Evolutionary conservation across 108 stramenopile genomes (phyloP).

Genomic region (Stephanodiscus triporus): DNA sequence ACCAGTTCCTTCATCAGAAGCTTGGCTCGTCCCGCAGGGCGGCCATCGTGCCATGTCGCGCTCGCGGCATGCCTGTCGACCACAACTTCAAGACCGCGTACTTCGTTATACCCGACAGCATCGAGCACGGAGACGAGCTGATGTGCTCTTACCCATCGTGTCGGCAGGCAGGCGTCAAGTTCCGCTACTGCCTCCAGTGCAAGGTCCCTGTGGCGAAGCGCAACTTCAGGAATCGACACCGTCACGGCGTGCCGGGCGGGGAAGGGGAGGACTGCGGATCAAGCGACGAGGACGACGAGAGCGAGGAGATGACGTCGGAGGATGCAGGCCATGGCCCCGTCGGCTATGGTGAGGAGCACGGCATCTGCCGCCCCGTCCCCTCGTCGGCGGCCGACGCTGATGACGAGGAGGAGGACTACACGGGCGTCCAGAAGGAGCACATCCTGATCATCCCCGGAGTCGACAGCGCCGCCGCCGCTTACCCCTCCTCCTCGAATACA

Average conservation of each 20-base stretch:
- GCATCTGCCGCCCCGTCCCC: slow-evolving; percentile 4
- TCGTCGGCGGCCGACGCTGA: neutral
- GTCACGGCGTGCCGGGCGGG: slow-evolving; percentile 57
- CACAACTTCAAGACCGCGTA: slow-evolving; percentile 78
- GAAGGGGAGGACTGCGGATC: slow-evolving; percentile 12
- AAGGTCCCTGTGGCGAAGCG: slow-evolving; percentile 81
- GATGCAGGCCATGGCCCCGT: neutral
- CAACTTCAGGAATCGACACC: slow-evolving; percentile 76
- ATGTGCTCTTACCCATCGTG: slow-evolving; percentile 84
- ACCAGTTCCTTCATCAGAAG: neutral
- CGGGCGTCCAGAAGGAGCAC: slow-evolving; percentile 28
- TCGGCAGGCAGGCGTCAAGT: slow-evolving; percentile 81
- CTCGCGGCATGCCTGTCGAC: slow-evolving; percentile 56
- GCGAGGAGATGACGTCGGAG: slow-evolving; percentile 11
- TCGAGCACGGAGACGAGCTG: slow-evolving; percentile 84
- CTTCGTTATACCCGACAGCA: slow-evolving; percentile 84
- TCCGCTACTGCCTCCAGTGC: slow-evolving; percentile 76
- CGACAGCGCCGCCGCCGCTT: neutral
- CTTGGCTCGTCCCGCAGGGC: slow-evolving; percentile 24
- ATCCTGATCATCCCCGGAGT: slow-evolving; percentile 33
- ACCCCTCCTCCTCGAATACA: neutral
- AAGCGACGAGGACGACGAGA: slow-evolving; percentile 25
- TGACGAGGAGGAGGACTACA: slow-evolving; percentile 20
- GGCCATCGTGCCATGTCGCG: slow-evolving; percentile 53
- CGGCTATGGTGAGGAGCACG: neutral